phyloP scores from a whole-genome alignment of 129 eudicot genomes.

The Flaveria brownii region DNA sequence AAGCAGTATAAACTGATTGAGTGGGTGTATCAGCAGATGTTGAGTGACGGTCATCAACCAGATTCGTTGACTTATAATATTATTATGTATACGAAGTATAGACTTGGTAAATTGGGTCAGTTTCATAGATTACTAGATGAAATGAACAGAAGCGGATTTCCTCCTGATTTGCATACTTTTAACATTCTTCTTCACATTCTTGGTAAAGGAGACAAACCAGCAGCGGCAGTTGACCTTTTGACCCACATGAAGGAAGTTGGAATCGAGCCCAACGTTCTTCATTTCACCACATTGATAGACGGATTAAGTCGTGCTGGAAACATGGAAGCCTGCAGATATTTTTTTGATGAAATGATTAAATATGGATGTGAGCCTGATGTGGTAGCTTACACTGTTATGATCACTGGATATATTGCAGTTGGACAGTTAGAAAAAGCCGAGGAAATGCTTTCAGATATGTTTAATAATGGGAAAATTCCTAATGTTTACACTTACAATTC shows the following conservation, averaged over 20 bases:
- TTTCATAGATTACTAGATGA: slow-evolving; percentile 73
- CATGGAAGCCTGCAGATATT: slow-evolving; percentile 72
- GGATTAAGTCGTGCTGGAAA: slow-evolving; percentile 78
- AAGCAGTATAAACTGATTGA: slow-evolving; percentile 73
- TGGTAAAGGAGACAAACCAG: slow-evolving; percentile 78
- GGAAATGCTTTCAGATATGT: slow-evolving; percentile 66
- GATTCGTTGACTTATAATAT: slow-evolving; percentile 79
- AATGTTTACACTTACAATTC: slow-evolving; percentile 90
- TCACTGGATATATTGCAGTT: slow-evolving; percentile 64
- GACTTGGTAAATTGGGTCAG: slow-evolving; percentile 69
- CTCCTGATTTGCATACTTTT: slow-evolving; percentile 82
- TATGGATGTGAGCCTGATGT: slow-evolving; percentile 78
- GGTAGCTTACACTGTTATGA: slow-evolving; percentile 82
- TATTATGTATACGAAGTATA: slow-evolving; percentile 64
- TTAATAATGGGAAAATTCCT: slow-evolving; percentile 65
- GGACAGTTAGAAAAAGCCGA: slow-evolving; percentile 72
- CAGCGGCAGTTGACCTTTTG: slow-evolving; percentile 68
- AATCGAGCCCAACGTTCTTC: slow-evolving; percentile 67
- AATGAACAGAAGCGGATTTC: slow-evolving; percentile 69
- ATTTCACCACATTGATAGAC: slow-evolving; percentile 82
- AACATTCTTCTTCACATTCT: slow-evolving; percentile 78
- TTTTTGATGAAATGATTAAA: slow-evolving; percentile 64
- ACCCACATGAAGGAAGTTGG: slow-evolving; percentile 85
- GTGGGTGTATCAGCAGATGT: slow-evolving; percentile 89
- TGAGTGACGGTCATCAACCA: slow-evolving; percentile 58